Evolutionary conservation across 2,329 filamentous ascomycete species (phyloP), one percentile per base, ranked within the genome.

Genomic region (Colletotrichum cuscutae): DNA sequence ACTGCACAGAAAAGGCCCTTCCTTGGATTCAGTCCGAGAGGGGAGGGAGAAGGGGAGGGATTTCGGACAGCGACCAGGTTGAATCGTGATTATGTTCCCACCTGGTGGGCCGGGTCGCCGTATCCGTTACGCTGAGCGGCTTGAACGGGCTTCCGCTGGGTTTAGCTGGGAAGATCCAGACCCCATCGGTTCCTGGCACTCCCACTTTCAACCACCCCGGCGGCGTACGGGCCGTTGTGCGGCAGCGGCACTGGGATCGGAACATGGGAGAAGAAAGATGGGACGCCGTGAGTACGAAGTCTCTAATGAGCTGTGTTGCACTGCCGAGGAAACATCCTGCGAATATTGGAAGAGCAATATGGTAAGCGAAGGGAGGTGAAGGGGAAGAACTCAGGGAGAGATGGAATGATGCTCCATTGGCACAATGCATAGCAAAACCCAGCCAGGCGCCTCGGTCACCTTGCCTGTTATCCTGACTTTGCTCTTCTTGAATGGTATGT

Each of bases 211-310:
- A 9, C 7, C 15, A n/a, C 37, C 57, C 70, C 30, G 42, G 66
- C 42, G 8, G 52, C 35, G 70, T 61, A 61, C 66, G 70, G 70
- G 60, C 70, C 70, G 70, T 60, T 52, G 32, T 65, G 54, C 56
- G 66, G 70, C 70, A 42, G 70, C 66, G 59, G 59, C 46, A 65
- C 46, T 56, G 63, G 56, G 70, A 72, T 70, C 70, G 70, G 70
- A 72, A 37, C 59, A 52, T 49, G 60, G 59, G 46, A 32, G 15
- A 28, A 15, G 5, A 53, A 24, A 24, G 12, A 7, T 49, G 59
- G 56, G 22, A 61, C 42, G 66, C 42, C 28, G 54, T 28, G 46
- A 72, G 66, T 72, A 72, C 70, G 70, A 70, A 57, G n/a, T 46
- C 24, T 35, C 30, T 56, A 70, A 72, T 70, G 70, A 60, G 65